Evolutionary conservation across 139 green algal species (phyloP), one percentile per base, ranked within the genome.

Genomic region (Nannochloris sp.): DNA sequence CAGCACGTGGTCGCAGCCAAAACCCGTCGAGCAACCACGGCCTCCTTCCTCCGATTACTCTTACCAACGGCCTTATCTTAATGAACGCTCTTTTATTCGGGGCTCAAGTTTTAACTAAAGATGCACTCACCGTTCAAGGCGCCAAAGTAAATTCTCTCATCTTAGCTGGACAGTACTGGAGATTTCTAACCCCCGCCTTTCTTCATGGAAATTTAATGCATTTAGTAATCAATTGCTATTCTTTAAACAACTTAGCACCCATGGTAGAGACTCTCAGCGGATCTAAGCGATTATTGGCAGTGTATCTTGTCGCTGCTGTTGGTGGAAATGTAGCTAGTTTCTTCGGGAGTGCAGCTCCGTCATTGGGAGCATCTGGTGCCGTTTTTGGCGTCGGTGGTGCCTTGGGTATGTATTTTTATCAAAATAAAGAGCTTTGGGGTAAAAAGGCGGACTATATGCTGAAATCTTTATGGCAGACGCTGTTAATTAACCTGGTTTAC

Each of bases 181-280:
- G 89, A 0, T 71, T 96, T 6, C 14, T 95, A 37, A 90, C 88
- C 0, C 68, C 84, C 12, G 56, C 75, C 31, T 83, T 92, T 37
- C 66, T 95, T 61, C 89, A 96, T 64, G 83, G 67, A 51, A 78
- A 82, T 55, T 6, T 88, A 4, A n/a, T 87, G 2, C 86, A 92
- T 77, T 59, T 92, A 36, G 61, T 27, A 37, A 71, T 87, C 33
- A 88, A 85, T 65, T 68, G 25, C 14, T 74, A 75, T 36, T 78
- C 46, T 1, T 59, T 81, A 13, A 61, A 68, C 54, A 68, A 65
- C 27, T 51, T 82, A 53, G 75, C 62, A 24, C 69, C 67, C n/a
- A 14, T 59, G 8, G 27, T 81, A 35, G 81, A 87, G 57, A 10
- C 15, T 27, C 29, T 62, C 2, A 57, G 60, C 15, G 81, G 63